phyloP scores from a whole-genome alignment of 805 yeast genomes.

The Pichia rugopelliculosa region DNA sequence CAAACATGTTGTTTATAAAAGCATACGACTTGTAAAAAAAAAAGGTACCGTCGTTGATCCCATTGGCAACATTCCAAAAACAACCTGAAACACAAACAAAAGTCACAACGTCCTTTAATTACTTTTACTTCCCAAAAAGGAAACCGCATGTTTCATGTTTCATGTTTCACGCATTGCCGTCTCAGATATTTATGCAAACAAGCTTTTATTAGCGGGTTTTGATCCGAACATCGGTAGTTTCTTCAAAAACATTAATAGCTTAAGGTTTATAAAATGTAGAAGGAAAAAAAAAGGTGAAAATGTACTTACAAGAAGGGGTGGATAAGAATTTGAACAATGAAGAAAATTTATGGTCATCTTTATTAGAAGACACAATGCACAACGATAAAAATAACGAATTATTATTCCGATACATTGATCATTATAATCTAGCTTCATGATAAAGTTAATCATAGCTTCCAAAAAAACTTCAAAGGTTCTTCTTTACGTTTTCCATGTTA shows the following conservation, averaged over 20 bases:
- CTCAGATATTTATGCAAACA: background rate
- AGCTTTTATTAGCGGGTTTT: no score
- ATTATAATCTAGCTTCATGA: background rate
- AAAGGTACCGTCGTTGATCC: background rate
- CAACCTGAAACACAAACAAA: background rate
- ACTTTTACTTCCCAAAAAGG: background rate
- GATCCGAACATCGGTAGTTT: background rate
- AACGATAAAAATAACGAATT: background rate
- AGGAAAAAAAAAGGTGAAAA: background rate
- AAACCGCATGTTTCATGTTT: background rate
- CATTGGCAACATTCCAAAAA: background rate
- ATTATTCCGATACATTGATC: background rate
- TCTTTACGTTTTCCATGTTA: conserved; percentile 24
- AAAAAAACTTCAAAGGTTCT: conserved; percentile 3
- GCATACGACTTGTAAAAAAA: no score
- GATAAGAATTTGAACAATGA: background rate
- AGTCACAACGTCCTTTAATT: background rate
- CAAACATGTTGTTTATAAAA: background rate
- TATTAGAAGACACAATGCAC: background rate
- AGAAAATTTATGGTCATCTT: no score
- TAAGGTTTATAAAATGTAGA: background rate
- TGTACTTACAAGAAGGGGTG: background rate
- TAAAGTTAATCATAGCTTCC: background rate
- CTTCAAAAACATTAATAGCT: background rate
- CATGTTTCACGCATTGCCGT: background rate